phyloP scores from a whole-genome alignment of 305 asterid genomes.

The Stenogyne calaminthoides region DNA sequence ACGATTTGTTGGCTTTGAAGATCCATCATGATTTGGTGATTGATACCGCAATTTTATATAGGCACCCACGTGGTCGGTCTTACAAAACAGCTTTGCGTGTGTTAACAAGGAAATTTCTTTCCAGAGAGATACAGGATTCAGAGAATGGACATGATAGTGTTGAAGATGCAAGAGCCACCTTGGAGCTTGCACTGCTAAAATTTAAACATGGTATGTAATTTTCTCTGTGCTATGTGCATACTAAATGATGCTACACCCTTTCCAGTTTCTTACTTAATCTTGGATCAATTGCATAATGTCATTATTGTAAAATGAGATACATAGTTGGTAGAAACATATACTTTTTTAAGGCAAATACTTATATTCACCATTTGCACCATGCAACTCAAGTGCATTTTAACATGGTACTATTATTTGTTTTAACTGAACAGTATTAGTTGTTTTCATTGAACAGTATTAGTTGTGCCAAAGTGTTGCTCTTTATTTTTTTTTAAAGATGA shows the following conservation, averaged over 20 bases:
- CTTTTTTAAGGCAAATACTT: too few relatives aligned
- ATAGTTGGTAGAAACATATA: neutral
- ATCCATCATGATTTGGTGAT: conserved; percentile 79
- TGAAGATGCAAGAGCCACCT: conserved; percentile 94
- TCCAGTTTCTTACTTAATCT: neutral
- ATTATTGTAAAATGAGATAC: neutral
- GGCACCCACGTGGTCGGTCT: conserved; percentile 76
- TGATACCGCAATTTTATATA: conserved; percentile 87
- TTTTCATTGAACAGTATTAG: too few relatives aligned
- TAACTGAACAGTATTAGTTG: too few relatives aligned
- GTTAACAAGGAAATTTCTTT: conserved; percentile 70
- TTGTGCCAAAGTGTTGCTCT: neutral
- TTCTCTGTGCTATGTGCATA: conserved; percentile 12
- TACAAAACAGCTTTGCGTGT: conserved; percentile 92
- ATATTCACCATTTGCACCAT: too few relatives aligned
- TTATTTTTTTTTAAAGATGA: neutral
- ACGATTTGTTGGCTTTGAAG: conserved; percentile 84
- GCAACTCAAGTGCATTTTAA: too few relatives aligned
- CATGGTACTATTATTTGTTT: too few relatives aligned
- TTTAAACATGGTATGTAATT: conserved; percentile 41
- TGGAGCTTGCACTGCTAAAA: conserved; percentile 87
- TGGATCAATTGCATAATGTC: neutral
- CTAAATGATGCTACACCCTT: neutral
- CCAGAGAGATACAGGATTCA: conserved; percentile 84
- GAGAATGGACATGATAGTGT: conserved; percentile 90